phyloP scores from a whole-genome alignment of 2,329 filamentous ascomycete genomes.

The Fusarium subglutinans region DNA sequence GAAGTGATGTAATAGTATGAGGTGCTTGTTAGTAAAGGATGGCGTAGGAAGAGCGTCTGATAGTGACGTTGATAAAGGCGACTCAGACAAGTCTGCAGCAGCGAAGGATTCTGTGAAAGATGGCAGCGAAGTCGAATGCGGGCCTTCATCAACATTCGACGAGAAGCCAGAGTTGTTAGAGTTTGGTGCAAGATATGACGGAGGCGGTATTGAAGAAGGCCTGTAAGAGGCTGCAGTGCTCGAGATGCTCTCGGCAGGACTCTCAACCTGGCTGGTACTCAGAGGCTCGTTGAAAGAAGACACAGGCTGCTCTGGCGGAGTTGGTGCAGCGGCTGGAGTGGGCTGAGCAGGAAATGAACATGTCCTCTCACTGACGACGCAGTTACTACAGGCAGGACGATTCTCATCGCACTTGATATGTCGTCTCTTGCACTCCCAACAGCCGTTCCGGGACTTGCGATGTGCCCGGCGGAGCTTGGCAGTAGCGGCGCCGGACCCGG shows the following conservation, averaged over 20 bases:
- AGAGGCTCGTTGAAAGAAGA: constrained; percentile 1
- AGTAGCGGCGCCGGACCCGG: constrained; percentile 20
- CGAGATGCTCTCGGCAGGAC: constrained; percentile 35
- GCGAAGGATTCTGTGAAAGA: constrained; percentile 35
- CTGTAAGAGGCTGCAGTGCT: constrained; percentile 19
- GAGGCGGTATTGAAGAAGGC: constrained; percentile 24
- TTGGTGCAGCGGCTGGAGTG: constrained; percentile 4
- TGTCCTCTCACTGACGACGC: constrained; percentile 47
- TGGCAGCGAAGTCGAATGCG: constrained; percentile 31
- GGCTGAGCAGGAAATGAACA: constrained; percentile 47
- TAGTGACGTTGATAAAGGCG: constrained; percentile 9
- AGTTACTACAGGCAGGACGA: constrained; percentile 53
- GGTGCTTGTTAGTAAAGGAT: constrained; percentile 50
- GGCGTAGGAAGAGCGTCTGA: constrained; percentile 25
- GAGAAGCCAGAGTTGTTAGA: not conserved
- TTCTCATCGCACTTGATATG: constrained; percentile 57
- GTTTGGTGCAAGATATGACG: constrained; percentile 16
- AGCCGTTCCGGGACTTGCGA: constrained; percentile 54
- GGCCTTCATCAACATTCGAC: not conserved
- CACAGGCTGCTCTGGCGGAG: constrained; percentile 10
- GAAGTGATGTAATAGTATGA: constrained; percentile 53
- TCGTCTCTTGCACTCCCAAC: constrained; percentile 52
- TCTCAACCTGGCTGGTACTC: constrained; percentile 27
- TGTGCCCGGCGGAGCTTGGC: constrained; percentile 50
- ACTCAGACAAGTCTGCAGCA: constrained; percentile 20